phyloP scores from a whole-genome alignment of 2,329 filamentous ascomycete genomes.

The Trichoderma semiorbis region DNA sequence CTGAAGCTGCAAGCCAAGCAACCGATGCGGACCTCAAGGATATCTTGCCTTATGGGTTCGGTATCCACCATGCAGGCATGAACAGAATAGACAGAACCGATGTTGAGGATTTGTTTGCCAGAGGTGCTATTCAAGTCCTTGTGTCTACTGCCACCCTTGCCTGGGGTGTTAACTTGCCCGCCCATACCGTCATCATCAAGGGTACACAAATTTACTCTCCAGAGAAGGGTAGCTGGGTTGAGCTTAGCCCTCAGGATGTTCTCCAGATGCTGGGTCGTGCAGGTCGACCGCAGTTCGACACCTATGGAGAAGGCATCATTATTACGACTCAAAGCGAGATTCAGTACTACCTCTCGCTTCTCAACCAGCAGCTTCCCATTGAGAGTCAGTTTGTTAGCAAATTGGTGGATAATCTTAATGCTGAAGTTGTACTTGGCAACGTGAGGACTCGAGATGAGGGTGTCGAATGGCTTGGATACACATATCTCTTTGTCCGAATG shows the following conservation, averaged over 20 bases:
- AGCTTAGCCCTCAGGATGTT: conserved; percentile 94
- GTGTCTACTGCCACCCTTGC: conserved; percentile 97
- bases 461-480: conserved; percentile 99
- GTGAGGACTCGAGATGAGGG: conserved; percentile 88
- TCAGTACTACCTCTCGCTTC: conserved; percentile 92
- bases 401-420: conserved; percentile 92
- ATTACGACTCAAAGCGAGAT: conserved; percentile 94
- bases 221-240: conserved; percentile 98
- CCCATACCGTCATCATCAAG: conserved; percentile 98
- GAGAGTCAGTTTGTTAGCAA: conserved; percentile 94
- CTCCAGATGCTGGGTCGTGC: conserved; percentile 98
- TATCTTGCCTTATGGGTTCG: conserved; percentile 90
- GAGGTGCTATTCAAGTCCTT: conserved; percentile 88
- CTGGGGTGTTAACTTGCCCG: conserved; percentile 97
- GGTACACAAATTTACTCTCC: conserved; percentile 97
- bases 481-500: conserved; percentile 97
- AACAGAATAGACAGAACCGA: conserved; percentile 90
- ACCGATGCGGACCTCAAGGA: conserved; percentile 89
- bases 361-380: conserved; percentile 96
- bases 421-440: conserved; percentile 92
- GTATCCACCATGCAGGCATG: conserved; percentile 98
- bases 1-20: conserved; percentile 77
- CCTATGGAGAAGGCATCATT: conserved; percentile 97
- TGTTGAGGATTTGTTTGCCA: conserved; percentile 90
- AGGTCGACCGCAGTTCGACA: conserved; percentile 93